Conservation (phyloP, 1,139 yeast species). For the Magnusiomyces clavatus region DNA sequence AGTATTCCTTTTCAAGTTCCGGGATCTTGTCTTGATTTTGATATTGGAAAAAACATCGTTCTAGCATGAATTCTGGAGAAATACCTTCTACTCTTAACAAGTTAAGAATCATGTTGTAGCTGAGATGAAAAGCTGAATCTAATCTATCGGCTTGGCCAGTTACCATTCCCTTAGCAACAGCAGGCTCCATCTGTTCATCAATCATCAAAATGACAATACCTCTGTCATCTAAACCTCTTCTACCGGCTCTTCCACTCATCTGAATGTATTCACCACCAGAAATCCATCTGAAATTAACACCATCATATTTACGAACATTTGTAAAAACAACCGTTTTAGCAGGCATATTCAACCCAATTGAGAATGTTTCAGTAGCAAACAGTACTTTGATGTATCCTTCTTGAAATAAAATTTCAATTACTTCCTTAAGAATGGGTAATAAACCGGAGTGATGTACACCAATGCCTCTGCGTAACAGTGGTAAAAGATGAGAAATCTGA, state of each 20-base stretch:
- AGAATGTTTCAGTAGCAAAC: slow-evolving; percentile 96
- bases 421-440: slow-evolving; percentile 90
- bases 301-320: slow-evolving; percentile 97
- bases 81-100: slow-evolving; percentile 96
- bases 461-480: slow-evolving; percentile 85
- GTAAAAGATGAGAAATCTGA: slow-evolving; percentile 84
- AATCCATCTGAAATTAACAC: slow-evolving; percentile 95
- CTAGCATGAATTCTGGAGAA: slow-evolving; percentile 95
- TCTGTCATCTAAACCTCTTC: slow-evolving; percentile 98
- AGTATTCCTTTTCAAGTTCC: slow-evolving; percentile 57
- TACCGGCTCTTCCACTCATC: slow-evolving; percentile 99
- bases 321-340: slow-evolving; percentile 98
- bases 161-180: slow-evolving; percentile 98
- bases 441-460: slow-evolving; percentile 98
- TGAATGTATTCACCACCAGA: slow-evolving; percentile 99
- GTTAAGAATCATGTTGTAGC: slow-evolving; percentile 94
- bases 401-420: slow-evolving; percentile 92
- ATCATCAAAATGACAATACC: slow-evolving; percentile 99
- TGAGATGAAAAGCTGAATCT: slow-evolving; percentile 93
- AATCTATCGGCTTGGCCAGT: slow-evolving; percentile 96
- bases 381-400: slow-evolving; percentile 91
- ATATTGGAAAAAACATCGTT: slow-evolving; percentile 88
- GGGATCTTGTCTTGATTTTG: slow-evolving; percentile 93
- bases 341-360: slow-evolving; percentile 97
- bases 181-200: slow-evolving; percentile 98